Base-by-base conservation (phyloP, 371 early-diverging fungal species). In the Mortierella sp. region DNA sequence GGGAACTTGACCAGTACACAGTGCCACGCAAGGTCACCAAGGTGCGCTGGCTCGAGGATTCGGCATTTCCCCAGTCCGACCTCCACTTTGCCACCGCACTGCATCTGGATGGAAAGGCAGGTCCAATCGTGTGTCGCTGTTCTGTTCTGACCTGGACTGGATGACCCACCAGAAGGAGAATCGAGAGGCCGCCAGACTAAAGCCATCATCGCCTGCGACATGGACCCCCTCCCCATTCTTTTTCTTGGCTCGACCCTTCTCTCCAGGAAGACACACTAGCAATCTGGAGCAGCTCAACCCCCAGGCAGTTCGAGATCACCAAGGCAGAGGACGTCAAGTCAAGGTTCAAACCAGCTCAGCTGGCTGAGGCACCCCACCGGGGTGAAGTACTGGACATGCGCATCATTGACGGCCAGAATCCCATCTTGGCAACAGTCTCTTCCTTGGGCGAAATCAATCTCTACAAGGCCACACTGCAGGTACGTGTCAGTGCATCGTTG, bases 331-430 rank as follows among this genome's bases (percentile, higher is more conserved):
- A 60, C 22, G 52, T 60, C 17, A 60, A 60, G 39, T 27, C 60
- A 29, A 47, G 22, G 17, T 60, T 60, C 21, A 41, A 3, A 9
- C 60, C 52, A 16, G 19, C 6, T 10, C 48, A 39, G 25, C 16
- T 60, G 16, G 60, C 51, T 25, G 60, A 60, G 27, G 44, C 41
- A 29, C 16, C 60, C 3, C 60, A 51, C 52, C 39, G 52, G 43
- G 60, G 60, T 51, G 60, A 57, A n/a, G 51, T 60, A 29, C 43
- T 51, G 28, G 60, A 60, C 28, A 51, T 59, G 59, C 59, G 59
- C 41, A n/a, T n/a, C n/a, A n/a, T n/a, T 21, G 51, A 51, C 3
- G 43, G 31, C 7, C 60, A 31, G 17, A 44, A 37, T 14, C 34
- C 52, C 0, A 28, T 51, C n/a, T 21, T 60, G 19, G 52, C 43